Percentiles rank a stretch among this genome's conserved stretches.
phyloP scores from a whole-genome alignment of 2,329 filamentous ascomycete species.

The Drechslerella dactyloides region DNA sequence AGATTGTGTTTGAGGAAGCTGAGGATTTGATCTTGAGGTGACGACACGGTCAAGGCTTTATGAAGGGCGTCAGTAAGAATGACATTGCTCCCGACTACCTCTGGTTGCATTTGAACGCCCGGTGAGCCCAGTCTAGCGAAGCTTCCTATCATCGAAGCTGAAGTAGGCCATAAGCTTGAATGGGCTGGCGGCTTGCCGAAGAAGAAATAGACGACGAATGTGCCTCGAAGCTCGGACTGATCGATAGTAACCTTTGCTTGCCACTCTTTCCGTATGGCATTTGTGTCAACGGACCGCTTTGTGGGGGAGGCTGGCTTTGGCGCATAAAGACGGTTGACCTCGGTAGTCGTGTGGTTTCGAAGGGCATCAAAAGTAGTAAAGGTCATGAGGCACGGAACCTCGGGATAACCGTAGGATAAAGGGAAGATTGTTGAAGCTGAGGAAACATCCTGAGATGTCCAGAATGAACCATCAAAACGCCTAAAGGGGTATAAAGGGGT shows the following conservation, averaged over 20 bases:
- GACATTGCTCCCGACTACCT: conserved; percentile 27
- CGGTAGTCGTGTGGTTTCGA: conserved; percentile 33
- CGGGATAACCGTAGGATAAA: conserved; percentile 53
- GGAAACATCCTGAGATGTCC: conserved; percentile 52
- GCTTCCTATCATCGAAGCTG: conserved; percentile 28
- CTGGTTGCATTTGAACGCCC: conserved; percentile 15
- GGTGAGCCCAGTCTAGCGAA: conserved; percentile 40
- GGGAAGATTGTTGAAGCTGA: conserved; percentile 47
- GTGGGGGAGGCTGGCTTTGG: conserved; percentile 9
- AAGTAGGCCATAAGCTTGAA: conserved; percentile 14
- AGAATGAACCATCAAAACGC: conserved; percentile 47
- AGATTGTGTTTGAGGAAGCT: conserved; percentile 21
- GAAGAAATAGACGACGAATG: conserved; percentile 48
- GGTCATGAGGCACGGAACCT: conserved; percentile 51
- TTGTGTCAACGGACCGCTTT: conserved; percentile 12
- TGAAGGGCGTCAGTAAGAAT: conserved; percentile 30
- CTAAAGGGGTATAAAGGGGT: conserved; percentile 54
- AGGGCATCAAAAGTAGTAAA: conserved; percentile 35
- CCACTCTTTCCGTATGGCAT: conserved; percentile 50
- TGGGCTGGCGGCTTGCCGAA: conserved; percentile 28
- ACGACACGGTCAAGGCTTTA: conserved; percentile 4
- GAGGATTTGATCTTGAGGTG: conserved; percentile 25
- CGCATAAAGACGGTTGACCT: conserved; percentile 52
- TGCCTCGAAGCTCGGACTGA: conserved; percentile 50
- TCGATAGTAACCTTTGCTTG: conserved; percentile 52